These are phyloP conservation scores for Gossypium sturtianum DNA, from an alignment of 345 rosid species.

Conservation along the genomic window DNA sequence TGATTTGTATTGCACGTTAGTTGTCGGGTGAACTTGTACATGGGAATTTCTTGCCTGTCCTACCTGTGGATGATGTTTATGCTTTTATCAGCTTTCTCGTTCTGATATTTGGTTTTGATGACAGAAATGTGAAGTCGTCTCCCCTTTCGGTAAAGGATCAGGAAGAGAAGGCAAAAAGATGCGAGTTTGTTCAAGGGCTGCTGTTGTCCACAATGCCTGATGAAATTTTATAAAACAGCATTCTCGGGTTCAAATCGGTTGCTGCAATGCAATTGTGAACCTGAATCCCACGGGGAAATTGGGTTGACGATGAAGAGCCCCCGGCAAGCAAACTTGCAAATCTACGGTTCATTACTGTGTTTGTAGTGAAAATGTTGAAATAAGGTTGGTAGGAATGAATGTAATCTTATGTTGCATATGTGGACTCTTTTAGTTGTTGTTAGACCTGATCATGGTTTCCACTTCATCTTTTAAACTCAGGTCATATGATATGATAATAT, in stretches of 20 bases:
- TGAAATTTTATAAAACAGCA: constrained; percentile 33
- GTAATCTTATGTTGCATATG: neutral
- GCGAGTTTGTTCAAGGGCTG: constrained; percentile 65
- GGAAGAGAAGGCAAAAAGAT: constrained; percentile 62
- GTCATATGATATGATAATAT: neutral
- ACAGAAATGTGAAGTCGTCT: constrained; percentile 39
- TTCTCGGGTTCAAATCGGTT: neutral
- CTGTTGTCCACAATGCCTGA: constrained; percentile 56
- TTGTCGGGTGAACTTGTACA: neutral
- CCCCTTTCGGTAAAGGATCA: constrained; percentile 71
- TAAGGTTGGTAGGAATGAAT: neutral
- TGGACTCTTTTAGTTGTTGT: neutral
- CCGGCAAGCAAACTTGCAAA: neutral
- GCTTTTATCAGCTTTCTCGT: neutral
- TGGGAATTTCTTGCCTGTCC: neutral
- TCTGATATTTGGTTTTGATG: neutral
- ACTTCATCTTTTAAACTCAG: neutral
- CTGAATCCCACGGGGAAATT: neutral
- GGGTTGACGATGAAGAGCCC: constrained; percentile 1
- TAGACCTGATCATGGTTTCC: neutral
- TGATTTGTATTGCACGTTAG: neutral
- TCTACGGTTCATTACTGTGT: constrained; percentile 16
- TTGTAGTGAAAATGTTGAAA: constrained; percentile 21
- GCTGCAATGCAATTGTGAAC: constrained; percentile 8
- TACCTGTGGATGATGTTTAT: neutral